Evolutionary conservation across 2,329 filamentous ascomycete species (phyloP), one percentile per base, ranked within the genome.

Genomic region (Truncatella angustata): DNA sequence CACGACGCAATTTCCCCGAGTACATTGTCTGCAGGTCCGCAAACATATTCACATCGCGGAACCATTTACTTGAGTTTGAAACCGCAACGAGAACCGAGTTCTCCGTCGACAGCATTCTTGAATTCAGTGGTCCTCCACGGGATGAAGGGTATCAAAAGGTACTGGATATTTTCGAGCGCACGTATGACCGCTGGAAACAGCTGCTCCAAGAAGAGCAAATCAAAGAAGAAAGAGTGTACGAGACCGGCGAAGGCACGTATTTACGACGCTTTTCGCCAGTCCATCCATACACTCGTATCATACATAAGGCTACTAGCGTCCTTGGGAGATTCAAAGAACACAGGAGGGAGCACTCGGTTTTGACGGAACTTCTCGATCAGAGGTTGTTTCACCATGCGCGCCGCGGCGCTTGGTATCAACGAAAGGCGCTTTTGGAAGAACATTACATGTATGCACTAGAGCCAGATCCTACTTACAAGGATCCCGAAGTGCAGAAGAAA

Each of bases 351-450:
- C 85, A 97, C 63, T 73, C 78, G 2, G 72, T 96, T 1, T 73
- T 96, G 1, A 77, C 72, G 0, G 89, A 94, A 62, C 79, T 99
- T 3, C 81, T 99, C 0, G 72, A 73, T 3, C 94, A 99, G 65
- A 81, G 81, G 4, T 78, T 97, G 0, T 97, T 97, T 62, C 92
- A 97, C 62, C 79, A 88, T 39, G 84, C 91, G 1, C 82, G 92
- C 24, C 83, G 94, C 37, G 94, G 94, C 0, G 84, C 86, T 1
- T 99, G 94, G 94, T 97, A 97, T 66, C 92, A 97, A 65, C 88
- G 94, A 18, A 96, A 95, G 70, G 94, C 93, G 1, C 74, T 99
- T 1, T 70, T 99, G 2, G 94, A 99, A 72, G 94, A 99, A 67
- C 91, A 95, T 65, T 97, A 99, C 68, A 92, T 97, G 89, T 80